Conservation (phyloP, 768 basidiomycete species). For the Multifurca ochricompacta region DNA sequence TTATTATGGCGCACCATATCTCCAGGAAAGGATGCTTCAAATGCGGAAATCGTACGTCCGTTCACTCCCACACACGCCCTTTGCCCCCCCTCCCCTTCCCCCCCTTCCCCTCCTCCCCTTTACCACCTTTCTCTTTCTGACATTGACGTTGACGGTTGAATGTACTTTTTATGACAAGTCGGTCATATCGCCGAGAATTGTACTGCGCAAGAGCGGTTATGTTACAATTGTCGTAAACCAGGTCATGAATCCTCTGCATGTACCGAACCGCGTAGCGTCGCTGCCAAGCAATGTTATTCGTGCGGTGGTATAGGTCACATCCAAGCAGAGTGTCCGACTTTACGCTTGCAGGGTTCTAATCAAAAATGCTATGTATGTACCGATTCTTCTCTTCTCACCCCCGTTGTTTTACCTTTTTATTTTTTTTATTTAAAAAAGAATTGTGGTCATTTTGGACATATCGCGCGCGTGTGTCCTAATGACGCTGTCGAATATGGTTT, state of each 20-base stretch:
- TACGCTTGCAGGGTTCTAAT: conserved; percentile 58
- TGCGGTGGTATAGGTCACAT: conserved; percentile 91
- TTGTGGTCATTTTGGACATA: conserved; percentile 77
- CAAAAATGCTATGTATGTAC: conserved; percentile 79
- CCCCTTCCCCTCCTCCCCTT: not conserved
- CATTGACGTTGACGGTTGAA: too few relatives aligned
- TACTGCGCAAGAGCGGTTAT: conserved; percentile 79
- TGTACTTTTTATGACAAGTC: conserved; percentile 44
- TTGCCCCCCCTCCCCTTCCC: not conserved
- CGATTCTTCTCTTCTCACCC: not conserved
- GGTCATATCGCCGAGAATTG: conserved; percentile 93
- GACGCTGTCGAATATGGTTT: conserved; percentile 39
- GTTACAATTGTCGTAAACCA: conserved; percentile 93
- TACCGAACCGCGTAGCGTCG: conserved; percentile 72
- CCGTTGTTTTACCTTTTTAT: too few relatives aligned
- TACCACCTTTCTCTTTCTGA: not conserved
- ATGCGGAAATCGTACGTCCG: conserved; percentile 78
- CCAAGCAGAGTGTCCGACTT: conserved; percentile 77
- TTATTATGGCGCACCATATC: conserved; percentile 73
- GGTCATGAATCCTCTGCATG: conserved; percentile 89
- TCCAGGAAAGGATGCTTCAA: conserved; percentile 88
- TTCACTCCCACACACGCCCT: not conserved
- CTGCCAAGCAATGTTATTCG: conserved; percentile 87
- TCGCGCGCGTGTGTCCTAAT: conserved; percentile 68
- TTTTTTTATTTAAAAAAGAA: conserved; percentile 44